Base-by-base conservation (phyloP, 148 eudicot species). In the Spergularia marina region DNA sequence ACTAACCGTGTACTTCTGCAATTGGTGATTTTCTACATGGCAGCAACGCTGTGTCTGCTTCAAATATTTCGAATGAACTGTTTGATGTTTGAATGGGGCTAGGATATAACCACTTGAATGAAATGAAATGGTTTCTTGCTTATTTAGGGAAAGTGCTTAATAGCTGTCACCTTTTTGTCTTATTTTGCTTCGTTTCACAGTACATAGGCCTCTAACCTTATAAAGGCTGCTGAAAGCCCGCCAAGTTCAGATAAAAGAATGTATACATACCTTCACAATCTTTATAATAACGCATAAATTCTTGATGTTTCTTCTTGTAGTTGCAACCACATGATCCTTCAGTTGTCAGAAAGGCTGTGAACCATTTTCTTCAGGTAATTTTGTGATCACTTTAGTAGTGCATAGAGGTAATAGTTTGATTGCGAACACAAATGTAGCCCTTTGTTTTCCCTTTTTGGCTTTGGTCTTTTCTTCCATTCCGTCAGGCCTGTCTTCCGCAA, bases 301-400 rank as follows among this genome's bases (percentile, higher is more conserved):
- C 47, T 64, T 25, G 17, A 52, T 41, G 65, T 77, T 70, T 41
- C 59, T 52, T 77, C 39, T 78, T 85, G 88, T 88, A 95, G 99
- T 84, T 95, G 76, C 89, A 90, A 70, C 97, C 97, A 68, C 97
- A 95, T 58, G 99, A 95, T 73, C 89, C 99, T 82, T 82, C 85
- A 7, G 91, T 87, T 58, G 97, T 95, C 58, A 87, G 79, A 85
- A 88, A 79, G 82, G 99, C 99, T 70, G 87, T 95, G 67, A 95
- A 95, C 83, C 99, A 95, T 83, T 92, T 88, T 79, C 81, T 95
- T 74, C 97, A 88, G 97, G 99, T 92, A 80, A 74, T 60, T 61
- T 68, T 16, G 0, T n/a, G 51, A 7, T 70, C 47, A 54, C 41
- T 53, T 68, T 68, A 41, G 7, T 68, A 20, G 21, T 12, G 57